Conservation (phyloP, 2,329 filamentous ascomycete species). For the Chaetomium globosum region DNA sequence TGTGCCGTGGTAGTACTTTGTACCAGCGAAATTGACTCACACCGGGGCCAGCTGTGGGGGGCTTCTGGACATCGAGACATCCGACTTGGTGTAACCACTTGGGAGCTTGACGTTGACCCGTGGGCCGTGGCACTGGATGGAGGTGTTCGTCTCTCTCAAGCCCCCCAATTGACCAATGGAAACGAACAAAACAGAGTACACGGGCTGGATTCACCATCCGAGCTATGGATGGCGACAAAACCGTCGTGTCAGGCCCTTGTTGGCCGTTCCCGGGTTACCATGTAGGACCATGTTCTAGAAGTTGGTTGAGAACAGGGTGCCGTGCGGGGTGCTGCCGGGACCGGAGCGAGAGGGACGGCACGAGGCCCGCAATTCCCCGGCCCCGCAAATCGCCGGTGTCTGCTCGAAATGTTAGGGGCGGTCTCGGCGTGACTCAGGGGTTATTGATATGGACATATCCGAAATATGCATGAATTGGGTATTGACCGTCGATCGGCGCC, state of each 20-base stretch:
- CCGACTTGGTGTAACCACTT: neutral
- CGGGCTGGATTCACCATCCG: conserved; percentile 5
- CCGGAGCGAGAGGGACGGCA: conserved; percentile 12
- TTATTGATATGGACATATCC: conserved; percentile 4
- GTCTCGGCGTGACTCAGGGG: conserved; percentile 26
- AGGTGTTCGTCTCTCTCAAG: neutral
- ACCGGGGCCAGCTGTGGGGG: neutral
- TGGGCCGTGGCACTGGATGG: neutral
- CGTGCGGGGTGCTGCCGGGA: conserved; percentile 18
- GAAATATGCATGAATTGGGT: conserved; percentile 15
- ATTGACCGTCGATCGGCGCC: neutral
- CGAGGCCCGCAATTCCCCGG: neutral
- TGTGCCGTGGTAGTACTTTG: neutral
- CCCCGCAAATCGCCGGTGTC: conserved; percentile 6
- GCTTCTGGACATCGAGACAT: neutral
- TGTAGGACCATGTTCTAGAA: neutral
- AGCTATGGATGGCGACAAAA: conserved; percentile 11
- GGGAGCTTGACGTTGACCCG: neutral
- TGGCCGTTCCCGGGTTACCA: neutral
- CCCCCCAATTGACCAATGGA: conserved; percentile 2
- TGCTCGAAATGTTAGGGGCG: conserved; percentile 1
- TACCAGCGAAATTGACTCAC: neutral
- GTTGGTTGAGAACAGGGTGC: neutral
- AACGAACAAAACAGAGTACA: neutral
- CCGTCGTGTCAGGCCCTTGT: neutral